These are phyloP conservation scores for Chrysanthemum lavandulifolium DNA, from an alignment of 129 eudicot genomes.

Conservation along the genomic window DNA sequence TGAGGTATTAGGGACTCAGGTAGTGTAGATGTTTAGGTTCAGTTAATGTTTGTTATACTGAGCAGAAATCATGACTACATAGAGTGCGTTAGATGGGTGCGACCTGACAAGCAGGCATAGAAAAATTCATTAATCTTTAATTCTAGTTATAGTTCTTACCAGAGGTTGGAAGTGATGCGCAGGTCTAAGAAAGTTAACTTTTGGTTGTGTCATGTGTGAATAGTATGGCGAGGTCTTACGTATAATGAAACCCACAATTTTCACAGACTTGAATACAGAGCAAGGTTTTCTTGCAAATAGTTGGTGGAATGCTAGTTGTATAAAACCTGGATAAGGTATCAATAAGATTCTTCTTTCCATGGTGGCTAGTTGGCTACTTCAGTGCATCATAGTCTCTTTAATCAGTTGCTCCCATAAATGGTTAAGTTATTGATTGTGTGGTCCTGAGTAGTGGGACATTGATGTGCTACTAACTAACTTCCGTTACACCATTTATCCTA, in stretches of 20 bases:
- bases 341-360: not conserved
- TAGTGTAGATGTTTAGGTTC: conserved; percentile 1
- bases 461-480: not conserved
- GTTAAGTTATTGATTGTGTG: not conserved
- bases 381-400: not conserved
- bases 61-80: not conserved
- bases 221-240: too few relatives aligned
- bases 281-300: too few relatives aligned
- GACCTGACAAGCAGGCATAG: too few relatives aligned
- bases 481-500: not conserved
- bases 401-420: too few relatives aligned
- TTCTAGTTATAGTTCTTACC: too few relatives aligned
- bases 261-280: too few relatives aligned
- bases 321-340: not conserved
- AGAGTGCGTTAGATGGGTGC: not conserved
- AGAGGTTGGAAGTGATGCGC: too few relatives aligned
- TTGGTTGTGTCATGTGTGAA: too few relatives aligned
- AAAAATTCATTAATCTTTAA: too few relatives aligned
- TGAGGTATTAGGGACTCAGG: not conserved
- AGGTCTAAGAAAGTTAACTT: too few relatives aligned
- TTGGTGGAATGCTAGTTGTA: not conserved
- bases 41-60: not conserved
- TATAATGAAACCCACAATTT: too few relatives aligned
- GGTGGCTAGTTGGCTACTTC: not conserved
- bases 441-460: not conserved